Evolutionary conservation across 2,329 filamentous ascomycete species (phyloP).

Genomic region (Penicillium sp.): DNA sequence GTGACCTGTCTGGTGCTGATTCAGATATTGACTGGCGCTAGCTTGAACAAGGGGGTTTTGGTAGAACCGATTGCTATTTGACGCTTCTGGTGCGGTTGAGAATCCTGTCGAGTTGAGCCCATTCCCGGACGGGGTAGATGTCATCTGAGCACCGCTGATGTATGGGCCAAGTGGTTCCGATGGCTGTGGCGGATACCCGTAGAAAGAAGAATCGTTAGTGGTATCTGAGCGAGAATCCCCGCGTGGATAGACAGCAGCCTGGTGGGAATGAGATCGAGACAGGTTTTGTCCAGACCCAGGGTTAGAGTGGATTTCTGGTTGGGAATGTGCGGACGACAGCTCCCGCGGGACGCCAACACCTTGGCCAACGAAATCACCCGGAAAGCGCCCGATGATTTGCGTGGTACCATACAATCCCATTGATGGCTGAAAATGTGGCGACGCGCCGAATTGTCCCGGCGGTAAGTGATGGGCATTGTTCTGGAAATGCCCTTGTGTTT

Average conservation of each 20-base stretch:
- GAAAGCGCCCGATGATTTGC: slow-evolving; percentile 3
- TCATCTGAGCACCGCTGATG: slow-evolving; percentile 4
- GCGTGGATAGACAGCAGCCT: slow-evolving; percentile 1
- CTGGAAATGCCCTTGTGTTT: slow-evolving; percentile 1
- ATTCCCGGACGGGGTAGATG: slow-evolving; percentile 5
- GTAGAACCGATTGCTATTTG: slow-evolving; percentile 8
- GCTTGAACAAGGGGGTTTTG: slow-evolving; percentile 10
- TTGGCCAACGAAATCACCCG: slow-evolving; percentile 1
- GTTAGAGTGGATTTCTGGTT: background rate
- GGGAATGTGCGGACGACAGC: too few species aligned
- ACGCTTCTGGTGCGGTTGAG: background rate
- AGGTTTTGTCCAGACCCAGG: background rate
- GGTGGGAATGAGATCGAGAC: slow-evolving; percentile 12
- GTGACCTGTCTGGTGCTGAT: slow-evolving; percentile 3
- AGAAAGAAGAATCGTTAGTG: slow-evolving; percentile 2
- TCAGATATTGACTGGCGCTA: slow-evolving; percentile 10
- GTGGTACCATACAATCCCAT: too few species aligned
- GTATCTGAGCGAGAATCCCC: background rate
- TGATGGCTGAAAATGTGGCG: background rate
- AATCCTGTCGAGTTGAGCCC: slow-evolving; percentile 3
- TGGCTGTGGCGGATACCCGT: slow-evolving; percentile 9
- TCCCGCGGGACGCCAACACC: too few species aligned
- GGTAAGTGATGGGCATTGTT: slow-evolving; percentile 1
- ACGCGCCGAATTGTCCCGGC: background rate
- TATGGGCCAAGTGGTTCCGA: slow-evolving; percentile 9